Evolutionary conservation across 2,329 filamentous ascomycete species (phyloP).

Genomic region (Setomelanomma holmii): DNA sequence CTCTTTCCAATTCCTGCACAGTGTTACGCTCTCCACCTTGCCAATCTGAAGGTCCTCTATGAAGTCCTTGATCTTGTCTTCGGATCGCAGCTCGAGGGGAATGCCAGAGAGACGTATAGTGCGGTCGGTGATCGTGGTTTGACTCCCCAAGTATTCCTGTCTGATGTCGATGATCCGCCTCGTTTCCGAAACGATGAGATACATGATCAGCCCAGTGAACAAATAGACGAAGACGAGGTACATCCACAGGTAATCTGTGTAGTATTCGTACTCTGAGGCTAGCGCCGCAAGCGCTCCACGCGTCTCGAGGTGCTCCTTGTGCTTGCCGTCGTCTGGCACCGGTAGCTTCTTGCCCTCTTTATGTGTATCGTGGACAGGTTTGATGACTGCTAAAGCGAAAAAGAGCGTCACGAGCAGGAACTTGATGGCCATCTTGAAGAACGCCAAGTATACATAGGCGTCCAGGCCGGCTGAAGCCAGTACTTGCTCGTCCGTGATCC

Average conservation of each 20-base stretch:
- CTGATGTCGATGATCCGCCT: constrained; percentile 82
- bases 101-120: constrained; percentile 93
- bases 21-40: constrained; percentile 82
- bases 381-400: constrained; percentile 80
- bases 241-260: constrained; percentile 79
- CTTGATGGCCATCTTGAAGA: constrained; percentile 94
- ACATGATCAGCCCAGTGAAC: constrained; percentile 82
- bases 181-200: constrained; percentile 83
- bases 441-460: constrained; percentile 93
- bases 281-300: constrained; percentile 31
- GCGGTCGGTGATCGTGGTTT: constrained; percentile 93
- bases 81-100: constrained; percentile 77
- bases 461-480: constrained; percentile 90
- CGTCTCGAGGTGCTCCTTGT: constrained; percentile 21
- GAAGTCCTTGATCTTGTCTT: constrained; percentile 82
- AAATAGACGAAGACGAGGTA: constrained; percentile 95
- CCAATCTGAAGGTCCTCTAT: constrained; percentile 90
- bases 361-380: constrained; percentile 81
- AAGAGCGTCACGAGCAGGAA: constrained; percentile 81
- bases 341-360: constrained; percentile 40
- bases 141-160: constrained; percentile 89
- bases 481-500: constrained; percentile 86
- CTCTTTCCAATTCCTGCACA: constrained; percentile 86
- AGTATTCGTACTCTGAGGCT: constrained; percentile 46
- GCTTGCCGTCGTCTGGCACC: constrained; percentile 15